These are phyloP conservation scores for Scleromitrula shiraiana DNA, from an alignment of 2,329 filamentous ascomycete species.

Conservation along the genomic window DNA sequence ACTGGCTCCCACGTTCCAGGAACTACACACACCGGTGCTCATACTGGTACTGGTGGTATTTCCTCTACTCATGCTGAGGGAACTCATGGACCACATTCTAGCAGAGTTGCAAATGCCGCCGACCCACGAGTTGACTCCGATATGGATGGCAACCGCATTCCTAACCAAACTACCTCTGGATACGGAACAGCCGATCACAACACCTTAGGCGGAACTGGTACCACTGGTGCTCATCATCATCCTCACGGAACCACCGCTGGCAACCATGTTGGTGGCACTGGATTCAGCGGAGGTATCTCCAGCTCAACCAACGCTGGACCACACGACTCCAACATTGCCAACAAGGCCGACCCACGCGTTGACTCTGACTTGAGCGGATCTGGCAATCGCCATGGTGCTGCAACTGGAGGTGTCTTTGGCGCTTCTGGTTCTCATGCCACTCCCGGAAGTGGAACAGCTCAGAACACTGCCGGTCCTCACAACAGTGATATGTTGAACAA, in stretches of 20 bases:
- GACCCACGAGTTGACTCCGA: conserved; percentile 32
- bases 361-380: conserved; percentile 42
- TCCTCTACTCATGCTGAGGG: too few species aligned
- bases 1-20: too few species aligned
- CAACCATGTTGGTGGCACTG: conserved; percentile 5
- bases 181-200: conserved; percentile 9
- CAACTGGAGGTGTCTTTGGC: conserved; percentile 25
- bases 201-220: not conserved
- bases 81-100: conserved; percentile 22
- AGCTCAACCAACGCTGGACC: conserved; percentile 32
- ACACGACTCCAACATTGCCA: conserved; percentile 31
- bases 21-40: conserved; percentile 1
- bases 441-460: conserved; percentile 29
- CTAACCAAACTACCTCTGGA: conserved; percentile 1
- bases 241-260: conserved; percentile 2
- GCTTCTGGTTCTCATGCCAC: conserved; percentile 26
- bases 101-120: conserved; percentile 32
- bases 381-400: conserved; percentile 29
- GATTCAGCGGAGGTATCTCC: conserved; percentile 19
- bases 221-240: conserved; percentile 4
- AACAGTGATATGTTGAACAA: conserved; percentile 47
- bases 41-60: conserved; percentile 13
- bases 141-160: conserved; percentile 39
- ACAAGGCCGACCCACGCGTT: conserved; percentile 44
- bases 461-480: conserved; percentile 44